These are phyloP conservation scores for Sapria himalayana DNA, from an alignment of 345 rosid genomes.

Conservation along the genomic window DNA sequence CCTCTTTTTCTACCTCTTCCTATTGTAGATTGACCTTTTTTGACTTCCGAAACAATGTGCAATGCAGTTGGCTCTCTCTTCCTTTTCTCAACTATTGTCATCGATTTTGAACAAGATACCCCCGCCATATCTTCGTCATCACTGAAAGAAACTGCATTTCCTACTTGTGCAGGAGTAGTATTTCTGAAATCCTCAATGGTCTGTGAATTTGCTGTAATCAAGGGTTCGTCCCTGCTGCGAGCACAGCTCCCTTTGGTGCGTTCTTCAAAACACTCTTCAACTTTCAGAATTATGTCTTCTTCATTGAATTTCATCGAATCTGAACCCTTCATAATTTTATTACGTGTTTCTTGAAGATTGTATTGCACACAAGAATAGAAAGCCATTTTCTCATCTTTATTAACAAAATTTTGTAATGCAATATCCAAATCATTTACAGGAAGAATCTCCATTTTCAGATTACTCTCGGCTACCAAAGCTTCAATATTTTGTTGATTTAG, in stretches of 20 bases:
- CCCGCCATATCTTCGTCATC: constrained; percentile 71
- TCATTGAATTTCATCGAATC: constrained; percentile 40
- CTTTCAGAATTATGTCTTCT: constrained; percentile 71
- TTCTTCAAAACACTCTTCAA: constrained; percentile 87
- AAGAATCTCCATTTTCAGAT: constrained; percentile 97
- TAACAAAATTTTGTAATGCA: constrained; percentile 88
- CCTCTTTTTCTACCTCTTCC: constrained; percentile 76
- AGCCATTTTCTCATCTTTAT: constrained; percentile 89
- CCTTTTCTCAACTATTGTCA: constrained; percentile 44
- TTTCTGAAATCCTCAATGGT: constrained; percentile 28
- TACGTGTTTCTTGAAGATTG: constrained; percentile 88
- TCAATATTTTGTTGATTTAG: constrained; percentile 94
- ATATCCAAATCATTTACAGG: constrained; percentile 89
- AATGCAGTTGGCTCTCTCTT: constrained; percentile 26
- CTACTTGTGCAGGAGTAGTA: constrained; percentile 28
- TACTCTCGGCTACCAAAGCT: constrained; percentile 91
- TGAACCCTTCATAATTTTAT: constrained; percentile 65
- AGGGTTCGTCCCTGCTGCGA: too few species aligned
- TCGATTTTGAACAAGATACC: constrained; percentile 23
- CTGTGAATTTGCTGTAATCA: too few species aligned
- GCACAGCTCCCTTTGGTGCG: too few species aligned
- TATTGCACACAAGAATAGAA: constrained; percentile 65
- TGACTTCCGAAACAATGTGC: constrained; percentile 16
- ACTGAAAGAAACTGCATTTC: constrained; percentile 51
- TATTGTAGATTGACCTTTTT: constrained; percentile 49